Evolutionary conservation across 2,329 filamentous ascomycete species (phyloP).

Genomic region (Bipolaris victoriae): DNA sequence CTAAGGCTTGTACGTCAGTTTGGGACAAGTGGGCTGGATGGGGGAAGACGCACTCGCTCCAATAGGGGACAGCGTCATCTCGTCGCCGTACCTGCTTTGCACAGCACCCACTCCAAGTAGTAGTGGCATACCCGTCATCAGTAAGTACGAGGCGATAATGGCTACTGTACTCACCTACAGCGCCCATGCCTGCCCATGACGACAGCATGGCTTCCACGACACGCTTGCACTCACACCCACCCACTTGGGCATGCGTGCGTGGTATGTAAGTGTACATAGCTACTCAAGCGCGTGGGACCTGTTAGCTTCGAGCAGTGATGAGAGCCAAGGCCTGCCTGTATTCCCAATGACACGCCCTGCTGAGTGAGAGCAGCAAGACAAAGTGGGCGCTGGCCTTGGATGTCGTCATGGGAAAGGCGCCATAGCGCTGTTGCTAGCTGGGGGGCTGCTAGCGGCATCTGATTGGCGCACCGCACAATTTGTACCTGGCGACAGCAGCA

Average conservation of each 20-base stretch:
- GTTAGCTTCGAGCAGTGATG: slow-evolving; percentile 29
- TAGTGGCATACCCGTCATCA: too few relatives aligned
- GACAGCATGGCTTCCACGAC: background rate
- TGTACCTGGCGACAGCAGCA: slow-evolving; percentile 23
- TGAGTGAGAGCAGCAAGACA: slow-evolving; percentile 11
- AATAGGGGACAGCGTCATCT: slow-evolving; percentile 12
- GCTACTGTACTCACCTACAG: background rate
- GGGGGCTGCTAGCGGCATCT: background rate
- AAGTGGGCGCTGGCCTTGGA: slow-evolving; percentile 19
- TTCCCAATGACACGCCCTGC: slow-evolving; percentile 25
- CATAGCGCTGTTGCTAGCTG: slow-evolving; percentile 14
- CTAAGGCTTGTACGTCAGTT: slow-evolving; percentile 26
- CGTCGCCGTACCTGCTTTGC: slow-evolving; percentile 35
- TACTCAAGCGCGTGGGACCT: background rate
- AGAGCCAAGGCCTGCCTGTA: slow-evolving; percentile 33
- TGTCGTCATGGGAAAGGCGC: slow-evolving; percentile 19
- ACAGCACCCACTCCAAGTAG: slow-evolving; percentile 20
- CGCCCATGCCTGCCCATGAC: slow-evolving; percentile 28
- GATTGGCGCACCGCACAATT: slow-evolving; percentile 23
- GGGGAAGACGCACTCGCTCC: slow-evolving; percentile 4
- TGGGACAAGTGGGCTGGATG: slow-evolving; percentile 17
- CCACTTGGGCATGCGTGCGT: background rate
- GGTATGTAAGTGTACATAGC: background rate
- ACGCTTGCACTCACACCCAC: background rate
- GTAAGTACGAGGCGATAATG: too few relatives aligned